phyloP scores from a whole-genome alignment of 129 eudicot species.

The Artemisia annua region DNA sequence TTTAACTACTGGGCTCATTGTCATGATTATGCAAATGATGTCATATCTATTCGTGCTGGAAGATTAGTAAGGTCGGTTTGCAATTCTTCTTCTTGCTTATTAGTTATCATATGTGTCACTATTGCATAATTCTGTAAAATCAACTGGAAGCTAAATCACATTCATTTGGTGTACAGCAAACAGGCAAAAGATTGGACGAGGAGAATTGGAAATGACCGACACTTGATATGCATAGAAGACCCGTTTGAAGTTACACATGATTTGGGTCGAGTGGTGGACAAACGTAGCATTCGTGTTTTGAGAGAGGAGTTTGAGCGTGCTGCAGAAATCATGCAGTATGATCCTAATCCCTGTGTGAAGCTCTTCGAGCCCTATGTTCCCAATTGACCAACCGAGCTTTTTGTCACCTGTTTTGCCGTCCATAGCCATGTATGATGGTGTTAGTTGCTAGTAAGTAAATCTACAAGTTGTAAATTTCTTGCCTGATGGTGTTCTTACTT shows the following conservation, averaged over 20 bases:
- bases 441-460: constrained; percentile 19
- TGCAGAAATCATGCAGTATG: constrained; percentile 74
- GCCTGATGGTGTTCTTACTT: constrained; percentile 19
- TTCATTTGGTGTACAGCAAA: constrained; percentile 52
- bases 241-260: constrained; percentile 89
- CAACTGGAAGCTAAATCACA: not conserved
- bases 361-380: constrained; percentile 82
- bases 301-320: constrained; percentile 98
- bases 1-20: constrained; percentile 90
- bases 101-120: not conserved
- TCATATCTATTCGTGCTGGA: constrained; percentile 84
- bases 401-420: not conserved
- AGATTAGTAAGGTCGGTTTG: constrained; percentile 64
- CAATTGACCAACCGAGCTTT: constrained; percentile 24
- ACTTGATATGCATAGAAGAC: constrained; percentile 95
- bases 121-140: not conserved
- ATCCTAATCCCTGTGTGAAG: constrained; percentile 65
- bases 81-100: constrained; percentile 4
- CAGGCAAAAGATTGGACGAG: constrained; percentile 88
- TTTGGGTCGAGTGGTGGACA: constrained; percentile 96
- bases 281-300: constrained; percentile 72
- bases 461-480: constrained; percentile 35
- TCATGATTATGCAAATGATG: constrained; percentile 85
- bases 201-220: constrained; percentile 91
- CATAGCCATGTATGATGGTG: constrained; percentile 4